Evolutionary conservation across 192 early-diverging fungal genomes (phyloP).

Genomic region (Chytriomyces sp.): DNA sequence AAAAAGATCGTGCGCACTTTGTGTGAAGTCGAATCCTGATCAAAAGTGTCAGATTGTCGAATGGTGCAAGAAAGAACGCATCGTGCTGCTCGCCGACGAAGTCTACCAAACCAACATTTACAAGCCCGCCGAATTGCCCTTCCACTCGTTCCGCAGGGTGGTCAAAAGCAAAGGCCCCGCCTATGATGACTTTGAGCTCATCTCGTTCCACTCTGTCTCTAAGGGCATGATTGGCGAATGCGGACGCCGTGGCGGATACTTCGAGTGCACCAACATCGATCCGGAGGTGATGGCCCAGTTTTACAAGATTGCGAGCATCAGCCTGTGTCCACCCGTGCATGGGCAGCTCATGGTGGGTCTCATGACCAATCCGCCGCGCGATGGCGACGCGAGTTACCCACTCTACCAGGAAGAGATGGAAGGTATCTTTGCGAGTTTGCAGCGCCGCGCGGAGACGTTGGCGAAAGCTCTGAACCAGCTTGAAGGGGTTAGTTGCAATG

Average conservation of each 20-base stretch:
- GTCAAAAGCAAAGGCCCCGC: slow-evolving; percentile 71
- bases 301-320: slow-evolving; percentile 92
- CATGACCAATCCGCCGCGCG: slow-evolving; percentile 86
- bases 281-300: slow-evolving; percentile 74
- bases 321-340: slow-evolving; percentile 90
- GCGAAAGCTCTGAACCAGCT: slow-evolving; percentile 73
- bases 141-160: slow-evolving; percentile 96
- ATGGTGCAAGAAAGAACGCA: slow-evolving; percentile 79
- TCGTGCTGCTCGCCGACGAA: slow-evolving; percentile 96
- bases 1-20: too few species aligned
- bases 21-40: too few species aligned
- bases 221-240: slow-evolving; percentile 99
- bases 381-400: slow-evolving; percentile 70
- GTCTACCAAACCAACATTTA: slow-evolving; percentile 99
- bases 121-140: slow-evolving; percentile 74
- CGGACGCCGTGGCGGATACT: slow-evolving; percentile 96
- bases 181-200: slow-evolving; percentile 78
- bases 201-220: slow-evolving; percentile 95
- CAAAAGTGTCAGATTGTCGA: slow-evolving; percentile 81
- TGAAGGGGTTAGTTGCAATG: slow-evolving; percentile 72
- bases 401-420: slow-evolving; percentile 69
- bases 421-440: slow-evolving; percentile 71
- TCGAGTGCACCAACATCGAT: slow-evolving; percentile 87
- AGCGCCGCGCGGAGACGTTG: slow-evolving; percentile 71
- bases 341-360: slow-evolving; percentile 94